Evolutionary conservation across 1,139 yeast species (phyloP).

Genomic region (Candida smagusa): DNA sequence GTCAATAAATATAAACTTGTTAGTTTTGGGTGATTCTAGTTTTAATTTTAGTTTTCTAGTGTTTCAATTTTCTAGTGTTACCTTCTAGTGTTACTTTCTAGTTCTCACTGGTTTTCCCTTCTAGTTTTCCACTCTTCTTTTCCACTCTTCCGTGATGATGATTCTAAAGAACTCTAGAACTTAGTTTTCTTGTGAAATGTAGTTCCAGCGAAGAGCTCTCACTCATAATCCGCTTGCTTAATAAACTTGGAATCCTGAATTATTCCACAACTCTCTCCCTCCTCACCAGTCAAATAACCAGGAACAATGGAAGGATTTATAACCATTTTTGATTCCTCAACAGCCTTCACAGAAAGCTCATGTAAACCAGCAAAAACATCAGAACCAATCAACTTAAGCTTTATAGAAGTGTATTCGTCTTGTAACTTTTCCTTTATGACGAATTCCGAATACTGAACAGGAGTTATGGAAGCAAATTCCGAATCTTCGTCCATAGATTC

Average conservation of each 20-base stretch:
- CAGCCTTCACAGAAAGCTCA: constrained; percentile 50
- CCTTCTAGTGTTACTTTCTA: no score
- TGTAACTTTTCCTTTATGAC: constrained; percentile 27
- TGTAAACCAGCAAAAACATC: constrained; percentile 83
- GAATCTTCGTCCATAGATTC: constrained; percentile 20
- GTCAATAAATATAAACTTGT: no score
- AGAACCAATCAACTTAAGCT: constrained; percentile 57
- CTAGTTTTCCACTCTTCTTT: no score
- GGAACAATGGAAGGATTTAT: constrained; percentile 60
- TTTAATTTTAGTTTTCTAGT: no score
- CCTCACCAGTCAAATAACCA: constrained; percentile 80
- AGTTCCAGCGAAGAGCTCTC: no score
- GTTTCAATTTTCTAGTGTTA: no score
- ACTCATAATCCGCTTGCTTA: constrained; percentile 1
- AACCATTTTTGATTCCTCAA: constrained; percentile 31
- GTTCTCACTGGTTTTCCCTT: no score
- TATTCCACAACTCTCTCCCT: constrained; percentile 48
- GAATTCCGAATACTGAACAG: constrained; percentile 52
- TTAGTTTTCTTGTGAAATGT: no score
- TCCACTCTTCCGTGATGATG: no score
- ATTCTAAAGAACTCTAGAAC: no score
- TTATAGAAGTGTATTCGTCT: constrained; percentile 27
- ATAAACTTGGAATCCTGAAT: constrained; percentile 43
- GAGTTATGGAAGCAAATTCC: constrained; percentile 50
- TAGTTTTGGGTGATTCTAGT: no score